These are phyloP conservation scores for Choricystis sp. DNA, from an alignment of 139 green algal genomes.

Conservation along the genomic window DNA sequence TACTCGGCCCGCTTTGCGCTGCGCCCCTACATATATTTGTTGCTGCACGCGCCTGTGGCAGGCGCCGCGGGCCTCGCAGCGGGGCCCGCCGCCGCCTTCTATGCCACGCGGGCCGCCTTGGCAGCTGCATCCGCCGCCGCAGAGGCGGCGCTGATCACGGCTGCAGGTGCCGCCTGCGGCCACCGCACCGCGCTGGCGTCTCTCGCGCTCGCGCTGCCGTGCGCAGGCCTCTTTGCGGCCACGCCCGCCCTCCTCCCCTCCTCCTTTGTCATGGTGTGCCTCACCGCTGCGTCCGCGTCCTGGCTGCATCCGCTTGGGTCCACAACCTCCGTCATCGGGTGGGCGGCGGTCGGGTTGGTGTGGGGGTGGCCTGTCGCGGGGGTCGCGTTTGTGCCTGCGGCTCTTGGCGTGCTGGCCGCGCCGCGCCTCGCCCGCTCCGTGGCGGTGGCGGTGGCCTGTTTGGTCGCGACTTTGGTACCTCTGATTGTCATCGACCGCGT, in stretches of 20 bases:
- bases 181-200: conserved; percentile 1
- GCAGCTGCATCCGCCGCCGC: conserved; percentile 25
- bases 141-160: conserved; percentile 32
- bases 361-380: conserved; percentile 63
- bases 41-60: conserved; percentile 39
- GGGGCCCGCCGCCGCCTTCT: conserved; percentile 40
- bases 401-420: conserved; percentile 24
- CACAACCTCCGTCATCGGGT: conserved; percentile 20
- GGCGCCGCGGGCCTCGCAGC: conserved; percentile 10
- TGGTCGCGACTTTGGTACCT: conserved; percentile 12
- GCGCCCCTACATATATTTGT: conserved; percentile 63
- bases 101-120: conserved; percentile 24
- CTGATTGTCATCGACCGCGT: conserved; percentile 17
- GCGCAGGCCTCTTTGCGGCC: conserved; percentile 36
- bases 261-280: conserved; percentile 57
- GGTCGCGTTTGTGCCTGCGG: conserved; percentile 39
- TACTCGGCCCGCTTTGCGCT: conserved; percentile 64
- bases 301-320: conserved; percentile 19
- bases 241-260: conserved; percentile 52
- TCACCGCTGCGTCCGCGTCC: conserved; percentile 38
- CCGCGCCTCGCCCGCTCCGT: conserved; percentile 9
- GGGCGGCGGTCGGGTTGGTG: conserved; percentile 21
- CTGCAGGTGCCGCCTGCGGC: conserved; percentile 10
- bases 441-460: not conserved
- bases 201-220: not conserved